These are phyloP conservation scores for Discostella stelligeroides DNA, from an alignment of 108 stramenopile genomes.

Conservation along the genomic window DNA sequence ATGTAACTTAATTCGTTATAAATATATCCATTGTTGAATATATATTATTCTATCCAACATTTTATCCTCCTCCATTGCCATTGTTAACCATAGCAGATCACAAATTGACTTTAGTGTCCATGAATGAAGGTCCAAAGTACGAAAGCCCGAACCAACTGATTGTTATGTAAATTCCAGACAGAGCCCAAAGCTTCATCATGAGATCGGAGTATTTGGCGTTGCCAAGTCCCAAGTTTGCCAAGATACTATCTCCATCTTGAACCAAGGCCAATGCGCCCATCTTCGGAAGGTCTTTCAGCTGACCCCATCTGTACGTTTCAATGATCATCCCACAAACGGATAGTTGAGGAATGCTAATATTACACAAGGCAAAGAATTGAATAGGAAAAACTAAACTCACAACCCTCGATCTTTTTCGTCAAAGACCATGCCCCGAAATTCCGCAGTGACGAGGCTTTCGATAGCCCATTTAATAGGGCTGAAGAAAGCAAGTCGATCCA, in stretches of 20 bases:
- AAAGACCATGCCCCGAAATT: conserved; percentile 80
- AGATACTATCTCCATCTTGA: conserved; percentile 79
- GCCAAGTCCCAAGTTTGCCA: conserved; percentile 72
- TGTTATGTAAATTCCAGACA: conserved; percentile 54
- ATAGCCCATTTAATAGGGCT: conserved; percentile 83
- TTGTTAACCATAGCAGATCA: no score
- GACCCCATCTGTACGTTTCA: conserved; percentile 26
- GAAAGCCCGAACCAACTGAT: conserved; percentile 65
- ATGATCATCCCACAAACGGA: no score
- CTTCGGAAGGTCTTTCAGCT: conserved; percentile 63
- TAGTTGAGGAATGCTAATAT: not conserved
- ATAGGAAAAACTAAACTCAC: conserved; percentile 7
- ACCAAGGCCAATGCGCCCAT: conserved; percentile 87
- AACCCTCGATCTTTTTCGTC: conserved; percentile 37
- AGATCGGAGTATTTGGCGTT: conserved; percentile 50
- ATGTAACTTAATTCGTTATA: not conserved
- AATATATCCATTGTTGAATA: no score
- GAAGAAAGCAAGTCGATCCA: conserved; percentile 51
- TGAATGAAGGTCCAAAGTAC: conserved; percentile 49
- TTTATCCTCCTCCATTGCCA: no score
- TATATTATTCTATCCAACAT: no score
- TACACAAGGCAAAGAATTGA: not conserved
- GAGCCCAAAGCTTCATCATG: conserved; percentile 57
- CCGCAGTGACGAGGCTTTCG: conserved; percentile 74
- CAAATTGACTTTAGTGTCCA: conserved; percentile 12